Percentiles rank a stretch among this genome's conserved stretches.
These are phyloP conservation scores for Neonectria coccinea DNA, from an alignment of 2,329 filamentous ascomycete species.

Conservation along the genomic window DNA sequence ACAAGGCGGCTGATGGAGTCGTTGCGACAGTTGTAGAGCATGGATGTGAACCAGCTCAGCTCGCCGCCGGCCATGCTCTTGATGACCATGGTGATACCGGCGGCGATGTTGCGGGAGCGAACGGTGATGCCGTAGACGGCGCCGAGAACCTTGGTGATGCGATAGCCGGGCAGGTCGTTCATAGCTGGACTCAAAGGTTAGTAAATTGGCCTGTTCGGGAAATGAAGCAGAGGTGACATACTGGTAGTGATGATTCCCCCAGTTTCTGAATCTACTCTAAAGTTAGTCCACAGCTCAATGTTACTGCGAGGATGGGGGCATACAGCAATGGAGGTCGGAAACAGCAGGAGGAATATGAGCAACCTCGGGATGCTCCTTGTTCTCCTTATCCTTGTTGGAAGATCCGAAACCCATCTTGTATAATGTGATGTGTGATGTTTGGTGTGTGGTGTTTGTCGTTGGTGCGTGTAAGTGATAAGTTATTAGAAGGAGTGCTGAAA, in stretches of 20 bases:
- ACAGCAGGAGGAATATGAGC: constrained; percentile 55
- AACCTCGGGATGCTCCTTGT: constrained; percentile 43
- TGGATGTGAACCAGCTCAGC: constrained; percentile 68
- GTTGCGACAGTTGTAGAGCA: constrained; percentile 70
- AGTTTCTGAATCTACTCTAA: constrained; percentile 63
- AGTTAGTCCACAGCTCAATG: constrained; percentile 6
- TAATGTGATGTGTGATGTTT: neutral
- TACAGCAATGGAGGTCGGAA: constrained; percentile 65
- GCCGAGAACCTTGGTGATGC: constrained; percentile 67
- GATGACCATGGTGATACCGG: constrained; percentile 65
- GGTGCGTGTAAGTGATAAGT: neutral
- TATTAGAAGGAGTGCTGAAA: neutral
- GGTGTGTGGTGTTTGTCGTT: neutral
- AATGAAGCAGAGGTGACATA: constrained; percentile 28
- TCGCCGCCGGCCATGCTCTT: constrained; percentile 70
- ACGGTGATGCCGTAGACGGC: constrained; percentile 69
- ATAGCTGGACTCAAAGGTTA: constrained; percentile 56
- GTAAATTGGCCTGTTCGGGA: neutral
- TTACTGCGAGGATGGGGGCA: neutral
- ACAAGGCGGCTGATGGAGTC: constrained; percentile 68
- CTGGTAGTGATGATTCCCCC: constrained; percentile 70
- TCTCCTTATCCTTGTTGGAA: constrained; percentile 40
- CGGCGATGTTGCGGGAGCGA: constrained; percentile 69
- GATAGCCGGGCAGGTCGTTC: constrained; percentile 72
- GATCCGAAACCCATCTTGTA: constrained; percentile 44